Percentiles rank a stretch among this genome's conserved stretches.
Conservation (phyloP, 441 rosid species). For the Pelargonium australe region DNA sequence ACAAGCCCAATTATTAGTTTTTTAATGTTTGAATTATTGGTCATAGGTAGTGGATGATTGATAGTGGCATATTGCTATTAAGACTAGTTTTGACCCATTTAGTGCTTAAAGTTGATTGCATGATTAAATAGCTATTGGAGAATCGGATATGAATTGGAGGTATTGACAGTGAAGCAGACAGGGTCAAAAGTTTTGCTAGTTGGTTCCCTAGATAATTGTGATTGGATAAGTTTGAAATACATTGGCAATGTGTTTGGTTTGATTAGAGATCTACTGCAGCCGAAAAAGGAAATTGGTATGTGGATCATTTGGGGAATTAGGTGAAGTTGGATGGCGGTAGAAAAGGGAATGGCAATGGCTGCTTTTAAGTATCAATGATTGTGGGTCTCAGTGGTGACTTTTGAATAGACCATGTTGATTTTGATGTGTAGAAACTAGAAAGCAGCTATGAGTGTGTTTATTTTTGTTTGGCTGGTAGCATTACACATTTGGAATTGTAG, state of each 20-base stretch:
- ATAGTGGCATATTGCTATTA: no score
- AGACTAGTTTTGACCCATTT: no score
- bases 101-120: neutral
- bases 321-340: neutral
- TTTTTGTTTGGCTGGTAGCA: neutral
- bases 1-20: no score
- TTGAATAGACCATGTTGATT: neutral
- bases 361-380: neutral
- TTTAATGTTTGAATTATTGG: no score
- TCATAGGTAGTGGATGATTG: no score
- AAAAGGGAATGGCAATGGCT: neutral
- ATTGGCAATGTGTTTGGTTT: neutral
- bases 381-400: neutral
- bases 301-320: neutral
- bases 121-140: neutral
- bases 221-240: neutral
- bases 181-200: neutral
- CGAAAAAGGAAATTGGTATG: neutral
- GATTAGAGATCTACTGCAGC: neutral
- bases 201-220: neutral
- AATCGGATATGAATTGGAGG: neutral
- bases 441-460: neutral
- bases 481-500: neutral
- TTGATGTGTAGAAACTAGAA: neutral
- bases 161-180: neutral